Evolutionary conservation across 441 rosid genomes (phyloP).

Genomic region (Corymbia calophylla): DNA sequence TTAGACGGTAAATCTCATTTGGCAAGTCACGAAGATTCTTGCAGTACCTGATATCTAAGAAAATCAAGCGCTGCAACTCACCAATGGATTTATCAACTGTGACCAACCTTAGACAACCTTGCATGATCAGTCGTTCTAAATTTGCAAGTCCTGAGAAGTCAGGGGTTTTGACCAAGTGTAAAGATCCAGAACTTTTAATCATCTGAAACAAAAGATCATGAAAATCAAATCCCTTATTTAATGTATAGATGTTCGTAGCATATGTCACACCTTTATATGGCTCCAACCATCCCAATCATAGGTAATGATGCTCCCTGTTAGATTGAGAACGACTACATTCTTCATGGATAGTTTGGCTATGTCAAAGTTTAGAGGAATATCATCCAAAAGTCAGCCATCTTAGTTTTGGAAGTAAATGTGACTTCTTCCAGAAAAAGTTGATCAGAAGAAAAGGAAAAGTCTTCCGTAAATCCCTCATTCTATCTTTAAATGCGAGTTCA

Average conservation of each 20-base stretch:
- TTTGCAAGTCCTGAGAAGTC: no score
- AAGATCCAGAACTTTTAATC: no score
- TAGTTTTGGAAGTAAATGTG: not conserved
- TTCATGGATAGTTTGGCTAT: not conserved
- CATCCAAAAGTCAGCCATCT: not conserved
- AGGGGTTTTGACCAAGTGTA: no score
- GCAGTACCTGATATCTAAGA: no score
- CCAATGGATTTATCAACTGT: no score
- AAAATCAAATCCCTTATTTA: no score
- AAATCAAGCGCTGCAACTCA: no score
- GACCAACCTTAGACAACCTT: no score
- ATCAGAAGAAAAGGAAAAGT: rapidly evolving
- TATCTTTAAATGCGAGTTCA: not conserved
- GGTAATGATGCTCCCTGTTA: rapidly evolving
- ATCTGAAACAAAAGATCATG: no score
- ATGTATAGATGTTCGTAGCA: not conserved
- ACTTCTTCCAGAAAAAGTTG: not conserved
- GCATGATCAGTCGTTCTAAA: no score
- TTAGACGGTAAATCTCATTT: no score
- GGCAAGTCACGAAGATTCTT: no score
- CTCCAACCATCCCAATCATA: not conserved
- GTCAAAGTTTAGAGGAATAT: not conserved
- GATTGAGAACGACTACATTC: not conserved
- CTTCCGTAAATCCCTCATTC: not conserved
- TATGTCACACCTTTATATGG: not conserved